Base-by-base conservation (phyloP, 331 rosid genomes). In the Cydonia oblonga region DNA sequence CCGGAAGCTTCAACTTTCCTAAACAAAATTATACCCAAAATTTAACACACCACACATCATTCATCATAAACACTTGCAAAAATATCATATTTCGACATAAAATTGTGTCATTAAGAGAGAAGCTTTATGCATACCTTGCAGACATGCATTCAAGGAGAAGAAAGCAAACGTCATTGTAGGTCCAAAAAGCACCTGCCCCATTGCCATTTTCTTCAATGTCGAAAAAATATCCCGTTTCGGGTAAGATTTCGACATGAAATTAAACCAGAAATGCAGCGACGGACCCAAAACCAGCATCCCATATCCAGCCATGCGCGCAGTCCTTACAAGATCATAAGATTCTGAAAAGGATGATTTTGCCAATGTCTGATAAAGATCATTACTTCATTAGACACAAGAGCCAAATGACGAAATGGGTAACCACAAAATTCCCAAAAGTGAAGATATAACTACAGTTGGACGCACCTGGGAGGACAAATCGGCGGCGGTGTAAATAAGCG, bases 281-380 rank as follows among this genome's bases (percentile, higher is more conserved):
- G 98, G 98, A 68, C 98, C 98, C 78, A 93, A 79, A 74, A 93
- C 32, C 66, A 93, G 4, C 91, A 89, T 16, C 65, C 97, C 98
- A 70, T 93, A 91, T 68, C 90, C 92, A 14, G 91, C 96, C 98
- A 91, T 93, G 32, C 98, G 92, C 60, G 83, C 75, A 38, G 96
- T 91, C 86, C 98, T 90, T 75, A 86, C 30, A 38, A 80, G 58
- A 87, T 93, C 89, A 78, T 75, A 91, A 60, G 85, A 26, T 59
- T 80, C 92, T 14, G 49, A 19, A n/a, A 86, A 74, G 56, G 89
- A 79, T 40, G 77, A 44, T 23, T 30, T 66, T 19, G 82, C 78
- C 46, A 91, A 73, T 65, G 79, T 88, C 98, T 93, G 86, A 79
- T 73, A 69, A 14, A 76, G 63, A 75, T 66, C 75, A 65, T 32